phyloP scores from a whole-genome alignment of 257 asterid genomes.

The Nicotiana paniculata region DNA sequence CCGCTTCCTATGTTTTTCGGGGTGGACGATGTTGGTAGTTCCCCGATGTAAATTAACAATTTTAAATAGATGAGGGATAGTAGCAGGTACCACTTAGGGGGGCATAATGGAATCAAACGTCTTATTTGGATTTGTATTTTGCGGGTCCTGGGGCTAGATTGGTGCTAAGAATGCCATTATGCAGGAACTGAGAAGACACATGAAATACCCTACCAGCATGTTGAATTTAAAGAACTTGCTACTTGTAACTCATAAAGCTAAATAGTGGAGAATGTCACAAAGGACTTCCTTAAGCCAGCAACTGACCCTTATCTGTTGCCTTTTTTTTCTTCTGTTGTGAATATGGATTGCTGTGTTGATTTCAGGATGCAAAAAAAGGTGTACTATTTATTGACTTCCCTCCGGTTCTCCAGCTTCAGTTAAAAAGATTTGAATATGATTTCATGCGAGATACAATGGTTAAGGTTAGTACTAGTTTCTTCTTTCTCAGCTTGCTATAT shows the following conservation, averaged over 20 bases:
- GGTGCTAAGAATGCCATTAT: background rate
- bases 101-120: background rate
- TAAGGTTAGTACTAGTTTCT: constrained; percentile 52
- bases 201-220: background rate
- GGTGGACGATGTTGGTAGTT: background rate
- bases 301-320: background rate
- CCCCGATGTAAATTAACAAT: background rate
- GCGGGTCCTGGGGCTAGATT: background rate
- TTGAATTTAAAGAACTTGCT: background rate
- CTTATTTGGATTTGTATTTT: background rate
- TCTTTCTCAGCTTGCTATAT: background rate
- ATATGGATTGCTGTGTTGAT: constrained; percentile 19
- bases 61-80: background rate
- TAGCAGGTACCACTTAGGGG: too few species aligned
- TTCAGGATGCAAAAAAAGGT: constrained; percentile 97
- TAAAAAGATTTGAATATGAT: constrained; percentile 96
- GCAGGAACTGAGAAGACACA: background rate
- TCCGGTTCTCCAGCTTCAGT: constrained; percentile 98
- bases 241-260: background rate
- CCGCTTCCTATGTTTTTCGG: background rate
- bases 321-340: background rate
- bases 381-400: constrained; percentile 94
- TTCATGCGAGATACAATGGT: constrained; percentile 95
- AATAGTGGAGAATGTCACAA: background rate
- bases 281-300: background rate